Percentiles rank a stretch among this genome's conserved stretches.
These are phyloP conservation scores for Symbiodinium pilosum DNA, from an alignment of 73 alveolate genomes.

Conservation along the genomic window DNA sequence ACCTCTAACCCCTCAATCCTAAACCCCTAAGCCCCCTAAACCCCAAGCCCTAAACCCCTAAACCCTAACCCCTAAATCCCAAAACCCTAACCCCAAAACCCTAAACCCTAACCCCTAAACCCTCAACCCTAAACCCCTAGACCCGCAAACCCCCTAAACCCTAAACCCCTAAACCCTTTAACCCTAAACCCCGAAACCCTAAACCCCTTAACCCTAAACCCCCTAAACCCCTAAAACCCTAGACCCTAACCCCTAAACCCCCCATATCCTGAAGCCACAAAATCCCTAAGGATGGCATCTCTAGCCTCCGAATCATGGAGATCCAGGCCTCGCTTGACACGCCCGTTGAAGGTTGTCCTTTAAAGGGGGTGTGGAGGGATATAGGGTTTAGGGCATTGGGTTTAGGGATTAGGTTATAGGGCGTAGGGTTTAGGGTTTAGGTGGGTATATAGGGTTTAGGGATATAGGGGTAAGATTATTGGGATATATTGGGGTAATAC, in stretches of 20 bases:
- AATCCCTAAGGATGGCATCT: conserved; percentile 37
- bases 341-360: not conserved
- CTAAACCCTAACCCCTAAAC: too few relatives aligned
- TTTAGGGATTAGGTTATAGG: not conserved
- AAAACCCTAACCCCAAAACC: not conserved
- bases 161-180: not conserved
- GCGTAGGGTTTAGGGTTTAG: not conserved
- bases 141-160: not conserved
- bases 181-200: too few relatives aligned
- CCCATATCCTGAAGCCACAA: not conserved
- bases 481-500: too few relatives aligned
- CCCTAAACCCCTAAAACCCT: not conserved
- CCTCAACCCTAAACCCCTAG: too few relatives aligned
- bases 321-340: not conserved
- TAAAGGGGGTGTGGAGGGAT: not conserved
- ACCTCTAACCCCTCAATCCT: too few relatives aligned
- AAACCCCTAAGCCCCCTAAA: not conserved
- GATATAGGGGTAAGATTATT: too few relatives aligned
- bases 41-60: not conserved
- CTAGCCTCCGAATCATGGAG: conserved; percentile 45
- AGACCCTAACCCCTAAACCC: not conserved
- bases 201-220: too few relatives aligned
- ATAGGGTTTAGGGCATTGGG: not conserved
- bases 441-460: too few relatives aligned
- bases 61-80: not conserved